phyloP scores from a whole-genome alignment of 1,139 yeast genomes.

The Keqinozyma sinolaborantium region DNA sequence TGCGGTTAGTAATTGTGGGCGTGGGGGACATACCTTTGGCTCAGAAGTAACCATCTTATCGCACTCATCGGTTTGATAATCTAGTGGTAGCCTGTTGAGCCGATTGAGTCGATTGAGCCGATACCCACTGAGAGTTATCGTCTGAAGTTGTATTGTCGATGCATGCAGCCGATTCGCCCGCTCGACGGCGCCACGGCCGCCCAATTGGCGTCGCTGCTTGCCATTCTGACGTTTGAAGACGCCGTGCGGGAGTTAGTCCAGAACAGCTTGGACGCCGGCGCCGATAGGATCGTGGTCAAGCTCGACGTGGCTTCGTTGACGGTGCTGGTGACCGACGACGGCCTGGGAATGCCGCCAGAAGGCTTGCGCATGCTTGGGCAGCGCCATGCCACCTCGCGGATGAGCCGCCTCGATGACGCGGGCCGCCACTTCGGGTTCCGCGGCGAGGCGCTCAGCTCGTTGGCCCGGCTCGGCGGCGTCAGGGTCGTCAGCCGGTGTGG shows the following conservation, averaged over 20 bases:
- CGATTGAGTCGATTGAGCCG: too few relatives aligned
- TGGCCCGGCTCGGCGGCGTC: constrained; percentile 15
- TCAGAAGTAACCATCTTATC: too few relatives aligned
- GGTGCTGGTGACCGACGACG: constrained; percentile 71
- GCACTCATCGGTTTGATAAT: too few relatives aligned
- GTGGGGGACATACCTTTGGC: too few relatives aligned
- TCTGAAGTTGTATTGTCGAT: too few relatives aligned
- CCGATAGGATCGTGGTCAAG: constrained; percentile 57
- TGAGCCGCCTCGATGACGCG: neutral
- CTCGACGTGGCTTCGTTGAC: constrained; percentile 60
- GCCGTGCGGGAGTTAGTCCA: constrained; percentile 77
- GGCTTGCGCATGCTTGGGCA: constrained; percentile 65
- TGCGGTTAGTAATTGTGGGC: too few relatives aligned
- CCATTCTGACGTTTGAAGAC: constrained; percentile 12
- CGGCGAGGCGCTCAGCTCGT: constrained; percentile 78
- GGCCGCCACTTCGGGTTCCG: constrained; percentile 51
- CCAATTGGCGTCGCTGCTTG: neutral
- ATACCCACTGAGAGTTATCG: too few relatives aligned
- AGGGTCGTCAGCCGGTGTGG: neutral
- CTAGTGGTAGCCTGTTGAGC: too few relatives aligned
- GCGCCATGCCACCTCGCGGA: constrained; percentile 56
- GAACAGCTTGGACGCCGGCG: constrained; percentile 75
- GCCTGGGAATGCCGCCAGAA: constrained; percentile 59
- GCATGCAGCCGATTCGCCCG: neutral
- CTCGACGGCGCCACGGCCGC: neutral